Conservation (phyloP, 176 grass and related monocot genomes). For the Zea luxurians region DNA sequence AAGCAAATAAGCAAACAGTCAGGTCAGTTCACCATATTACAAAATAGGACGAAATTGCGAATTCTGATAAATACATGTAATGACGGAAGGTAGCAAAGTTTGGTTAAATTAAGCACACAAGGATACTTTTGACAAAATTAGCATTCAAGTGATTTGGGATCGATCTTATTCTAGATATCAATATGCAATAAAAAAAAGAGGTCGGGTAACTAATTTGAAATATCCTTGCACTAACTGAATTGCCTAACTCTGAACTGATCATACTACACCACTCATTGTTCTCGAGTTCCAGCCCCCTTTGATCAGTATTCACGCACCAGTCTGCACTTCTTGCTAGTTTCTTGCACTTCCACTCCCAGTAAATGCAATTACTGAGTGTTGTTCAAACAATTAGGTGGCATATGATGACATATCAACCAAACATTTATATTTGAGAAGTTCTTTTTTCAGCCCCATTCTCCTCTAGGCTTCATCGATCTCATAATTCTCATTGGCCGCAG, state of each 20-base stretch:
- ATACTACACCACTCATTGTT: not conserved
- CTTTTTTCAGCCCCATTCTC: not conserved
- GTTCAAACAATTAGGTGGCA: not conserved
- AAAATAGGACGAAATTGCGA: not conserved
- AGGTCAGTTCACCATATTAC: not conserved
- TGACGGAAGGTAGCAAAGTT: not conserved
- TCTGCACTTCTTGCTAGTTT: not conserved
- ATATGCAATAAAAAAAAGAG: not conserved
- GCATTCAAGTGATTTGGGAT: not conserved
- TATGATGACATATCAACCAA: not conserved
- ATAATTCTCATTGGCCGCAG: not conserved
- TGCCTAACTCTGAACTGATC: not conserved
- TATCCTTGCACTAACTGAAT: slow-evolving; percentile 17
- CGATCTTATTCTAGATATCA: not conserved
- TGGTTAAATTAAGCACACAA: not conserved
- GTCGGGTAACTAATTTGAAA: not conserved
- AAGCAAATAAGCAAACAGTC: not conserved
- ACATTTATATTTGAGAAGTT: not conserved
- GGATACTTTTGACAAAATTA: not conserved
- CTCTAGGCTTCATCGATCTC: not conserved
- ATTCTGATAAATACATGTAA: not conserved
- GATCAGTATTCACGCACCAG: not conserved
- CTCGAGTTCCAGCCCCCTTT: not conserved
- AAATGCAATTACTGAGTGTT: not conserved
- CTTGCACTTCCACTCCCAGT: not conserved